Conservation (phyloP, 345 rosid species). For the Syzygium oleosum region DNA sequence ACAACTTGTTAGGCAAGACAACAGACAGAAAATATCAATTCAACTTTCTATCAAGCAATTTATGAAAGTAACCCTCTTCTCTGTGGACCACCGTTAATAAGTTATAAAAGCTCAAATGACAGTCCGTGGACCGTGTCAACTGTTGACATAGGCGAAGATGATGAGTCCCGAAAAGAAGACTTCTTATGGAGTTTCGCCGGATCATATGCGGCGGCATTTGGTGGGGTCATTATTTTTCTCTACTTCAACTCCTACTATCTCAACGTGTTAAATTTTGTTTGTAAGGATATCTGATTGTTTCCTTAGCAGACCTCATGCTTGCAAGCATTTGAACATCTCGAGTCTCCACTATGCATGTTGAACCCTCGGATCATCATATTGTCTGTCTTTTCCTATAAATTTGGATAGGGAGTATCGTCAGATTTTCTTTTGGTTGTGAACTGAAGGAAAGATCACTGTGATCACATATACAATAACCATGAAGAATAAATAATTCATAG, state of each 20-base stretch:
- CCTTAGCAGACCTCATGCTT: not conserved
- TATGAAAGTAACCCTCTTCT: too few species aligned
- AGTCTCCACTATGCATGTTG: slow-evolving; percentile 41
- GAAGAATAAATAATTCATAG: too few species aligned
- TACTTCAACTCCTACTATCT: not conserved
- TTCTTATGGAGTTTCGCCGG: not conserved
- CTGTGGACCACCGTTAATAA: too few species aligned
- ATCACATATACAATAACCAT: not conserved
- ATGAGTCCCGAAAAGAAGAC: not conserved
- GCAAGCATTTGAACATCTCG: slow-evolving; percentile 22
- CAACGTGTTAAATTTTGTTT: not conserved
- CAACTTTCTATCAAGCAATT: slow-evolving; percentile 1
- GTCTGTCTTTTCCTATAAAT: not conserved
- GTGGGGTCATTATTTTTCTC: not conserved
- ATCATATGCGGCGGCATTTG: not conserved
- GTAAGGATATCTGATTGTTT: not conserved
- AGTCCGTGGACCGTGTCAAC: too few species aligned
- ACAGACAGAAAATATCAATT: slow-evolving; percentile 2
- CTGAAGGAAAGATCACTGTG: not conserved
- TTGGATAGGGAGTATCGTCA: not conserved
- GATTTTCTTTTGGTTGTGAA: too few species aligned
- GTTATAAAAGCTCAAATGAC: too few species aligned
- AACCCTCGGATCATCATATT: slow-evolving; percentile 10
- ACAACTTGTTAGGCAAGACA: not conserved
- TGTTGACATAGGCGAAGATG: not conserved